Base-by-base conservation (phyloP, 2,329 filamentous ascomycete species). In the Penicillium sp. region DNA sequence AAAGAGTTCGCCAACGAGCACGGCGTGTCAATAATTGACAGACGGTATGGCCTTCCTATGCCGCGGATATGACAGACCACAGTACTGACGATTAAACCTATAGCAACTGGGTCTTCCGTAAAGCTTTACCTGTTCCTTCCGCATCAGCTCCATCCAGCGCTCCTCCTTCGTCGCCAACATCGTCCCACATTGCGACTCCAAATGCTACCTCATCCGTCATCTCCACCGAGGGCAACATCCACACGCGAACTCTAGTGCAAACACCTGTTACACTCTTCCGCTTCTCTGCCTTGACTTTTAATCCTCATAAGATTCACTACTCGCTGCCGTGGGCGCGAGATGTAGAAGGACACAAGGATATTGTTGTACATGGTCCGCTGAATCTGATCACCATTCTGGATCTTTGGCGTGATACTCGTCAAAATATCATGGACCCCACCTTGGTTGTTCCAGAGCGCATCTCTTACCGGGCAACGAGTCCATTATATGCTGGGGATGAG, bases 1-100 rank as follows among this genome's bases (percentile, higher is more conserved):
- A 88, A 87, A 71, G 76, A 79, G 55, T 81, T 84, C 52, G 74
- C 76, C 64, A 80, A 79, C 35, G 74, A 77, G 6, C 61, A 75
- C 18, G 84, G 82, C 0, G 60, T 82, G 41, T 77, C 77, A 0
- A 61, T 88, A 27, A 67, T 80, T 32, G 85, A 88, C 67, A 74
- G 74, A 60, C 75, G 85, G 74, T 81, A 30, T 18, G 13, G 19
- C 38, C 47, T 18, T 4, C 26, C 16, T 16, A 26, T 13, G 35
- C 4, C 13, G 44, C n/a, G 11, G 39, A 44, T 26, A 2, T 27
- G 14, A 14, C 14, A 27, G 27, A 38, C 19, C 16, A 16, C 30
- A 18, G 4, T 18, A 55, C 43, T 59, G 34, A 54, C 43, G 27
- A 23, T 6, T 10, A 14, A 4, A 5, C 23, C 7, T 32, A 18